phyloP scores from a whole-genome alignment of 2,329 filamentous ascomycete genomes.

The Clonostachys sp. region DNA sequence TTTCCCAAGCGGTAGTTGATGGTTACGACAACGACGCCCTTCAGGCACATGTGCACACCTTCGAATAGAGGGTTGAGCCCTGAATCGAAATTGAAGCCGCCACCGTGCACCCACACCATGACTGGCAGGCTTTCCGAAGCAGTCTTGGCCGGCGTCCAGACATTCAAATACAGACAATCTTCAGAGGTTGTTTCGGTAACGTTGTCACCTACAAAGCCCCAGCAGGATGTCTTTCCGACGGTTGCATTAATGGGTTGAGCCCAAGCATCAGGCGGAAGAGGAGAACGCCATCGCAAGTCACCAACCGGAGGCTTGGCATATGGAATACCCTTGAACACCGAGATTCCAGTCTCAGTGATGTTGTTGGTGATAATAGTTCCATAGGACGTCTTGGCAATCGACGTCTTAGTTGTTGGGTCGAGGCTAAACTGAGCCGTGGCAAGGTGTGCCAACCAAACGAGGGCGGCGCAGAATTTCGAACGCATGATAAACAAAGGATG shows the following conservation, averaged over 20 bases:
- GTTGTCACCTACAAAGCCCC: conserved; percentile 13
- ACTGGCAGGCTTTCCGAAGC: neutral
- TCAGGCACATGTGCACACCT: conserved; percentile 51
- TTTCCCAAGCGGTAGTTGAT: conserved; percentile 62
- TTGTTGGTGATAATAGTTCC: too few relatives aligned
- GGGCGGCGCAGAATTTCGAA: too few relatives aligned
- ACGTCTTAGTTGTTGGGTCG: too few relatives aligned
- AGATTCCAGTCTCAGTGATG: too few relatives aligned
- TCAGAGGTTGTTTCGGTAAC: conserved; percentile 39
- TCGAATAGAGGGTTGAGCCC: conserved; percentile 54
- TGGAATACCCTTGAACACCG: conserved; percentile 41
- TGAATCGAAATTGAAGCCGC: conserved; percentile 23
- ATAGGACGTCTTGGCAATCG: too few relatives aligned
- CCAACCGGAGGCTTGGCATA: conserved; percentile 35
- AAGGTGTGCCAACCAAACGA: too few relatives aligned
- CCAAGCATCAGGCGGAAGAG: conserved; percentile 22
- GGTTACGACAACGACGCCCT: conserved; percentile 50
- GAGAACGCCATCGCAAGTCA: conserved; percentile 1
- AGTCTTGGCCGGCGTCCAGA: neutral
- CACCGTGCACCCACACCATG: neutral
- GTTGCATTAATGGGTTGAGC: conserved; percentile 8
- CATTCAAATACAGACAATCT: neutral
- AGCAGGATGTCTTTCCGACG: too few relatives aligned
- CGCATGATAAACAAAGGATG: too few relatives aligned
- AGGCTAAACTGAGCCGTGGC: too few relatives aligned